Conservation (phyloP, 768 basidiomycete species). For the Kwoniella europaea region DNA sequence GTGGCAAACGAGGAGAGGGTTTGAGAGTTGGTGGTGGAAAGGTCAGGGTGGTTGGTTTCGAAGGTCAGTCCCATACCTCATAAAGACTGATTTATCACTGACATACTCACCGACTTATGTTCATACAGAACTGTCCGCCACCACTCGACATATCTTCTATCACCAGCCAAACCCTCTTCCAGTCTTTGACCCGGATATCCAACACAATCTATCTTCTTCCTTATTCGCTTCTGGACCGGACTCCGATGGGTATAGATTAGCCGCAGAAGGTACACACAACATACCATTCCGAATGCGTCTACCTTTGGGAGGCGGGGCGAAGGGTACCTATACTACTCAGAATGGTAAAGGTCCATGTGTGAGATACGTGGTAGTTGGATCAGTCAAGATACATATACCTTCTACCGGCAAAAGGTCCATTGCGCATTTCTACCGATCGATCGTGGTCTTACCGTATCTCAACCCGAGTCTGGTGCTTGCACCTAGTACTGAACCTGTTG, state of each 20-base stretch:
- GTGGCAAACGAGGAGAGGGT: constrained; percentile 64
- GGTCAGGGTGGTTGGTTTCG: constrained; percentile 82
- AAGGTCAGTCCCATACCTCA: constrained; percentile 61
- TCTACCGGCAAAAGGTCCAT: constrained; percentile 70
- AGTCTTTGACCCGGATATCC: constrained; percentile 60
- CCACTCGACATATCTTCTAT: constrained; percentile 74
- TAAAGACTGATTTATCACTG: background rate
- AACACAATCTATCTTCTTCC: constrained; percentile 52
- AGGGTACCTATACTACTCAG: constrained; percentile 62
- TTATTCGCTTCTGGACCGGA: constrained; percentile 58
- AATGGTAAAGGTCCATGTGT: constrained; percentile 68
- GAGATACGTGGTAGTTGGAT: constrained; percentile 80
- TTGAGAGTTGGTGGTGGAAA: constrained; percentile 75
- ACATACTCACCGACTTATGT: background rate
- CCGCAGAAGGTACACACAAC: constrained; percentile 69
- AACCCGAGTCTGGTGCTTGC: constrained; percentile 69
- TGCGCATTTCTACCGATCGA: constrained; percentile 85
- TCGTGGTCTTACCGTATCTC: constrained; percentile 78
- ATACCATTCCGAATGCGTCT: constrained; percentile 77
- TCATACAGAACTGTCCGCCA: constrained; percentile 26
- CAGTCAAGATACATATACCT: constrained; percentile 74
- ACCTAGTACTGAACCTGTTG: constrained; percentile 67
- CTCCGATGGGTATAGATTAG: constrained; percentile 57
- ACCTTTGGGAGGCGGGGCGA: constrained; percentile 66
- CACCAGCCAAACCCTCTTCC: constrained; percentile 68